Evolutionary conservation across 345 rosid genomes (phyloP).

Genomic region (Eucalyptus lansdowneana): DNA sequence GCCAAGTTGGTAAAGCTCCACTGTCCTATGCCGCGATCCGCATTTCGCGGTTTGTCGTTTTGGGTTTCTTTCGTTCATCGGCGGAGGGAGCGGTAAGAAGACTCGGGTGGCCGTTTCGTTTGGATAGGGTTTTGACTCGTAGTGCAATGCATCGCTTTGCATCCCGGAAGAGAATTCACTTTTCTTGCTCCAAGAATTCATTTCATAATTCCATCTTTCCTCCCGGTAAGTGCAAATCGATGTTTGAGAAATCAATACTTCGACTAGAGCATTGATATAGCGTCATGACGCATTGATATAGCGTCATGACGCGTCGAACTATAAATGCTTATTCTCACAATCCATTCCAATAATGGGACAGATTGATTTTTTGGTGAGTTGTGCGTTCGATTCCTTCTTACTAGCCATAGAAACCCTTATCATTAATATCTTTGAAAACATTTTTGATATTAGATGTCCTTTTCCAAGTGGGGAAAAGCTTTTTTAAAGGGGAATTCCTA

Average conservation of each 20-base stretch:
- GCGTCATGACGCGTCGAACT: accelerated
- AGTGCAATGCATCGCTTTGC: neutral
- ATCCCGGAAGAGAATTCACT: neutral
- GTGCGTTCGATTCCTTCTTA: accelerated
- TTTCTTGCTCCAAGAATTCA: neutral
- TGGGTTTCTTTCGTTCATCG: neutral
- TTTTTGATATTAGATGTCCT: neutral
- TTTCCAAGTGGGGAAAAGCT: neutral
- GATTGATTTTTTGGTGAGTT: accelerated
- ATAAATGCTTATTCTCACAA: accelerated
- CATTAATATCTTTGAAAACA: no score
- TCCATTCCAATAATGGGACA: accelerated
- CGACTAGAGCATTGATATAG: no score
- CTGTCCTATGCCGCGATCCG: neutral
- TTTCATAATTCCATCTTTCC: no score
- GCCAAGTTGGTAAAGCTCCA: neutral
- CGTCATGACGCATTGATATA: accelerated
- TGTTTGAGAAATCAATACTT: no score
- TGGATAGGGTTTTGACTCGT: neutral
- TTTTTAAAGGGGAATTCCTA: neutral
- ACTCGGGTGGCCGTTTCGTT: neutral
- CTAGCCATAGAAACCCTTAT: neutral
- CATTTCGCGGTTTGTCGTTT: neutral
- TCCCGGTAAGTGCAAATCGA: no score
- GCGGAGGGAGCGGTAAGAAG: neutral